Evolutionary conservation across 2,329 filamentous ascomycete genomes (phyloP).

Genomic region (Basipetospora chlamydospora): DNA sequence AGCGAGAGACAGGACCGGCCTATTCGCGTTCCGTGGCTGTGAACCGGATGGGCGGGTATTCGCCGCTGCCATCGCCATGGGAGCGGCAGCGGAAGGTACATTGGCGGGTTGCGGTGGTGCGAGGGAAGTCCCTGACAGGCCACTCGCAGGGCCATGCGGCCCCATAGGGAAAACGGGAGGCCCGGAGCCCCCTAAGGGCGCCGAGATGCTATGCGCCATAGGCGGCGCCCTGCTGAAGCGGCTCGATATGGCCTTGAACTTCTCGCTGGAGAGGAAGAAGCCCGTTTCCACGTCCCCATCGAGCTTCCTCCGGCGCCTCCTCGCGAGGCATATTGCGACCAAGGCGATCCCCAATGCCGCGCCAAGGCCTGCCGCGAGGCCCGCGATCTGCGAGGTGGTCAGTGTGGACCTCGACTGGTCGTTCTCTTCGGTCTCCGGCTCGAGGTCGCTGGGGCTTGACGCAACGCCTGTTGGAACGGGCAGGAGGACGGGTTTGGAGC

Average conservation of each 20-base stretch:
- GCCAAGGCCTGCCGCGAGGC: slow-evolving; percentile 40
- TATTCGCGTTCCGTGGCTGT: not conserved
- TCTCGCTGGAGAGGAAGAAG: slow-evolving; percentile 22
- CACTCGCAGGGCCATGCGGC: not conserved
- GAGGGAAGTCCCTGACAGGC: slow-evolving; percentile 1
- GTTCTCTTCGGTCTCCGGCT: slow-evolving; percentile 6
- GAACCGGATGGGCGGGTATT: slow-evolving; percentile 1
- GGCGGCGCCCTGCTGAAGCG: not conserved
- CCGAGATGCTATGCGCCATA: slow-evolving; percentile 23
- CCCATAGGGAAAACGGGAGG: slow-evolving; percentile 8
- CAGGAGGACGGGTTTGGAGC: not conserved
- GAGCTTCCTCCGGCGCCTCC: slow-evolving; percentile 25
- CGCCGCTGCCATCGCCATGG: slow-evolving; percentile 2
- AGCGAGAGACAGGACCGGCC: not conserved
- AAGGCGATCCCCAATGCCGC: slow-evolving; percentile 33
- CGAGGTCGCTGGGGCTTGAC: slow-evolving; percentile 7
- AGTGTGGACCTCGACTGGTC: slow-evolving; percentile 9
- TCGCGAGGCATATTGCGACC: slow-evolving; percentile 29
- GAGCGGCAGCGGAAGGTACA: not conserved
- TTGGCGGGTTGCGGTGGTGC: too few species aligned
- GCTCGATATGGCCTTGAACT: slow-evolving; percentile 7
- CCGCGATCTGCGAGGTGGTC: slow-evolving; percentile 34
- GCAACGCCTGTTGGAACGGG: slow-evolving; percentile 4
- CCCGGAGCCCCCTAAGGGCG: slow-evolving; percentile 18
- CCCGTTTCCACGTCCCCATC: slow-evolving; percentile 22